Conservation (phyloP, 2,329 filamentous ascomycete genomes). For the Penicillium crustosum region DNA sequence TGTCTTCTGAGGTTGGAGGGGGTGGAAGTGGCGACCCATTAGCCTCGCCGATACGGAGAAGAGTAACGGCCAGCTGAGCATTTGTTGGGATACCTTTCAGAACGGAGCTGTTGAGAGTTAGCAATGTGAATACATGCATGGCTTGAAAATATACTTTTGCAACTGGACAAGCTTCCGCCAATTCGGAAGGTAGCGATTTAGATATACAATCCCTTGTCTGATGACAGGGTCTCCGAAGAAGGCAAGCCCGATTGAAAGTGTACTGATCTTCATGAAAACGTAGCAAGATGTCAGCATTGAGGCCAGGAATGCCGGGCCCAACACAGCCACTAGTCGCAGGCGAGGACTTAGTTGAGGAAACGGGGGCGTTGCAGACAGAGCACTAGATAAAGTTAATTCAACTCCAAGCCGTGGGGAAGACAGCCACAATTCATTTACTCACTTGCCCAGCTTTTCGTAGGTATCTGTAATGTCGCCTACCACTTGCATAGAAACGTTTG, state of each 20-base stretch:
- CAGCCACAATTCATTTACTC: slow-evolving; percentile 22
- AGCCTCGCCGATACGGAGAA: slow-evolving; percentile 76
- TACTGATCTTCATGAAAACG: slow-evolving; percentile 63
- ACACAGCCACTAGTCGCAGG: slow-evolving; percentile 54
- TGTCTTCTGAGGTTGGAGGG: slow-evolving; percentile 48
- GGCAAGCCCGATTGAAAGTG: slow-evolving; percentile 67
- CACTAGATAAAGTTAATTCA: slow-evolving; percentile 38
- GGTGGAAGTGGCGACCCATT: slow-evolving; percentile 77
- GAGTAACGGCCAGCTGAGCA: slow-evolving; percentile 76
- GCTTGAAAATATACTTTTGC: slow-evolving; percentile 51
- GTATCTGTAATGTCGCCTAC: slow-evolving; percentile 60
- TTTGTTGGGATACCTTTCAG: slow-evolving; percentile 84
- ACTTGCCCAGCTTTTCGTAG: slow-evolving; percentile 65
- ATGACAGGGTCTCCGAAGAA: slow-evolving; percentile 82
- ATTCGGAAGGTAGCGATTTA: slow-evolving; percentile 56
- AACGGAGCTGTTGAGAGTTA: slow-evolving; percentile 54
- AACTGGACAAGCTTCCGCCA: slow-evolving; percentile 76
- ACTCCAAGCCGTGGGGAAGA: not conserved
- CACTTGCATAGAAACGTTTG: slow-evolving; percentile 69
- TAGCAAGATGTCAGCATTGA: slow-evolving; percentile 60
- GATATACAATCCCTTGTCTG: slow-evolving; percentile 55
- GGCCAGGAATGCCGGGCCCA: slow-evolving; percentile 54
- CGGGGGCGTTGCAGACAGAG: slow-evolving; percentile 62
- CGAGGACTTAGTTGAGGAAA: slow-evolving; percentile 58
- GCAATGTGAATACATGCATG: not conserved